phyloP scores from a whole-genome alignment of 306 rosid species.

The Alnus rubra region DNA sequence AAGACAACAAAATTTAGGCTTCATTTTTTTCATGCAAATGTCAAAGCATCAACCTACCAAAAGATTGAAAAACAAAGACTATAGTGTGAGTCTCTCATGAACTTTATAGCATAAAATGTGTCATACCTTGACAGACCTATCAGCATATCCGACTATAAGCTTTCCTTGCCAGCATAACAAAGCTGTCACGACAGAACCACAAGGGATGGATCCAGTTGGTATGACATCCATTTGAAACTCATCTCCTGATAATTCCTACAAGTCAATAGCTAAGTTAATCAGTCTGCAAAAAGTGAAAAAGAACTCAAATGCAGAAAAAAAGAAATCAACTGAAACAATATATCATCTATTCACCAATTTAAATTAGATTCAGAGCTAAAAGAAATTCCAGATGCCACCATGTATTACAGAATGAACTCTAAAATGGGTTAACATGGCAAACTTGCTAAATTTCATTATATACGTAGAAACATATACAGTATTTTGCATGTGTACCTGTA shows the following conservation, averaged over 20 bases:
- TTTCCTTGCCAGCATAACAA: slow-evolving; percentile 73
- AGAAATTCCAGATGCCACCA: not conserved
- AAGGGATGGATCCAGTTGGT: slow-evolving; percentile 60
- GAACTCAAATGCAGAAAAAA: not conserved
- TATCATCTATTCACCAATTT: slow-evolving; percentile 16
- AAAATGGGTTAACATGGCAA: slow-evolving; percentile 7
- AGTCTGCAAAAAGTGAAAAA: slow-evolving; percentile 22
- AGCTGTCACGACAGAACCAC: slow-evolving; percentile 61
- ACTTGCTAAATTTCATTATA: slow-evolving; percentile 15
- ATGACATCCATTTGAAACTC: slow-evolving; percentile 60
- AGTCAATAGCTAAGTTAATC: slow-evolving; percentile 18
- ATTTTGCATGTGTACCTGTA: slow-evolving; percentile 64
- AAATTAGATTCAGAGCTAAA: not conserved
- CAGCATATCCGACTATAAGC: slow-evolving; percentile 72
- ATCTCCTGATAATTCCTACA: slow-evolving; percentile 74
- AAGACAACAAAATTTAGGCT: no score
- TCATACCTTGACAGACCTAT: slow-evolving; percentile 67
- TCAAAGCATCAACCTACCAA: not conserved
- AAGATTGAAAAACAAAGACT: slow-evolving; percentile 7
- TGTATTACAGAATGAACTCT: not conserved
- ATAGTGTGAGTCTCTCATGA: slow-evolving; percentile 4
- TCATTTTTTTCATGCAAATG: no score
- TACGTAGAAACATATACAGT: slow-evolving; percentile 6
- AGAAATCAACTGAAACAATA: slow-evolving; percentile 8
- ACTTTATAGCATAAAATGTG: slow-evolving; percentile 9